Percentiles rank a stretch among this genome's conserved stretches.
phyloP scores from a whole-genome alignment of 2,329 filamentous ascomycete genomes.

The Fusarium tjaetaba region DNA sequence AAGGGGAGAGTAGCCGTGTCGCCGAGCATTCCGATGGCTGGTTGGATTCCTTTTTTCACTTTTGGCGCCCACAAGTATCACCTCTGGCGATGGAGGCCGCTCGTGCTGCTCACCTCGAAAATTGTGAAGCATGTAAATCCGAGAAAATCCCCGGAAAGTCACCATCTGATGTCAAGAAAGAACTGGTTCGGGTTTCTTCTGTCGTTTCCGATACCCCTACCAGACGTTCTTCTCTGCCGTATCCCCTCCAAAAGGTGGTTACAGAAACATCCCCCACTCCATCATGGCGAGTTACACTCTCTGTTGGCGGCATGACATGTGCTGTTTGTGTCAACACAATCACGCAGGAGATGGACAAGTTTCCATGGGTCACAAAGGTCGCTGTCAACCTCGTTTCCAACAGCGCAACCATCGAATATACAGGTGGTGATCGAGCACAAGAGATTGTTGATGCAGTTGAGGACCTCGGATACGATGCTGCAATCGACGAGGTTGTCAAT shows the following conservation, averaged over 20 bases:
- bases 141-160: constrained; percentile 3
- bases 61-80: constrained; percentile 44
- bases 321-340: constrained; percentile 73
- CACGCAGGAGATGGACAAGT: constrained; percentile 65
- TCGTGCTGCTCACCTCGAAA: constrained; percentile 49
- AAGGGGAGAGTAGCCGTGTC: constrained; percentile 39
- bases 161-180: constrained; percentile 11
- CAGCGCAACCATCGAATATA: constrained; percentile 70
- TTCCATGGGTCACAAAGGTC: constrained; percentile 66
- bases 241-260: constrained; percentile 40
- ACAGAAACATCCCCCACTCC: constrained; percentile 18
- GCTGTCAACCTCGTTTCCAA: constrained; percentile 74
- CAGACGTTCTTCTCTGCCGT: constrained; percentile 7
- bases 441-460: constrained; percentile 61
- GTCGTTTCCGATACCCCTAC: constrained; percentile 11
- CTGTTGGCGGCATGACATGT: constrained; percentile 79
- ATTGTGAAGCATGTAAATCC: constrained; percentile 51
- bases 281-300: constrained; percentile 62
- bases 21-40: constrained; percentile 33
- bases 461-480: constrained; percentile 73
- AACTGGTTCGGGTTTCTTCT: constrained; percentile 15
- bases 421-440: constrained; percentile 45
- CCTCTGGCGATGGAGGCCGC: constrained; percentile 37
- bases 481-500: constrained; percentile 61
- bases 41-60: constrained; percentile 47